Evolutionary conservation across 805 yeast species (phyloP).

Genomic region (Metschnikowia orientalis): DNA sequence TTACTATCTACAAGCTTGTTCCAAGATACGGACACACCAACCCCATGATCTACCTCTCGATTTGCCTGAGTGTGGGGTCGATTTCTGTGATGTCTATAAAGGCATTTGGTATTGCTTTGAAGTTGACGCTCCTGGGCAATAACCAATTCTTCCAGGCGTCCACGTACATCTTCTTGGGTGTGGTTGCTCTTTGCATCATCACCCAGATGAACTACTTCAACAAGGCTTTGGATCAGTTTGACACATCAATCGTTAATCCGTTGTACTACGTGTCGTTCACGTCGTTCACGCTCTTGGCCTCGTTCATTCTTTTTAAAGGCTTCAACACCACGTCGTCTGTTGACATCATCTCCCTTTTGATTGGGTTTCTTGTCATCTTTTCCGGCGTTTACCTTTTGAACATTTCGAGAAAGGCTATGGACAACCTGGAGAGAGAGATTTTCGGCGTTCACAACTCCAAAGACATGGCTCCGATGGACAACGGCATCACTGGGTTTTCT

Average conservation of each 20-base stretch:
- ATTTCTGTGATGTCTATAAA: constrained; percentile 88
- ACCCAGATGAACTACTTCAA: constrained; percentile 94
- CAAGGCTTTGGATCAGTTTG: constrained; percentile 90
- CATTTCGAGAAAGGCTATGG: constrained; percentile 63
- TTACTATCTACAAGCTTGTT: constrained; percentile 80
- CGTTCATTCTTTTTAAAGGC: constrained; percentile 80
- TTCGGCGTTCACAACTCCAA: constrained; percentile 52
- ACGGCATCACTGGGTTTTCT: constrained; percentile 67
- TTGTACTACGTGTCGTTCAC: constrained; percentile 88
- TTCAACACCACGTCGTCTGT: constrained; percentile 80
- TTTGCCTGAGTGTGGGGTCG: constrained; percentile 87
- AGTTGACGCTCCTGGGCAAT: constrained; percentile 76
- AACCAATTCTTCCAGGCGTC: constrained; percentile 84
- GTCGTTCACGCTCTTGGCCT: constrained; percentile 79
- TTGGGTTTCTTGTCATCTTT: constrained; percentile 84
- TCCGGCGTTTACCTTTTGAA: constrained; percentile 82
- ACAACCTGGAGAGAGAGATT: constrained; percentile 50
- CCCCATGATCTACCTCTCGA: constrained; percentile 86
- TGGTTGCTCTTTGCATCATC: constrained; percentile 74
- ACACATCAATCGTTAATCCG: constrained; percentile 88
- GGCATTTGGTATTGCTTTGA: constrained; percentile 89
- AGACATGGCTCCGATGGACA: constrained; percentile 67
- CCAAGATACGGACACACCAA: constrained; percentile 75
- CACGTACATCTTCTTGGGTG: constrained; percentile 74
- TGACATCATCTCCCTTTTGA: constrained; percentile 72